phyloP scores from a whole-genome alignment of 345 rosid species.

The Erucastrum elatum region DNA sequence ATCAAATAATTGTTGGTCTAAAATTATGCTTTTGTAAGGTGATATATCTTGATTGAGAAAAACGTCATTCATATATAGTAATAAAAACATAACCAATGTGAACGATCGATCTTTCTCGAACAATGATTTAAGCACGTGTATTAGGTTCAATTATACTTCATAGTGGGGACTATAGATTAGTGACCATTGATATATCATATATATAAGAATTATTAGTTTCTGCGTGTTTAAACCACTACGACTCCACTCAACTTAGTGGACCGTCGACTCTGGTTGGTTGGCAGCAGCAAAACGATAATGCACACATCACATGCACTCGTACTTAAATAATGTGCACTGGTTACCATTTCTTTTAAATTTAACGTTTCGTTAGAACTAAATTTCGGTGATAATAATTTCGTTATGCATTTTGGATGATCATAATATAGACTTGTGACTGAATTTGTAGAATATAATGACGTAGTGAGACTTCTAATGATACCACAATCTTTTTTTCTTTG shows the following conservation, averaged over 20 bases:
- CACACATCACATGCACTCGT: slow-evolving; percentile 22
- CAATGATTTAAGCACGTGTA: slow-evolving; percentile 33
- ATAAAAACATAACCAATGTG: slow-evolving; percentile 14
- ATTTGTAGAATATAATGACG: not conserved
- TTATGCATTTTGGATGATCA: slow-evolving; percentile 18
- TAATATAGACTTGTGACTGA: not conserved
- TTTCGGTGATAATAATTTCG: not conserved
- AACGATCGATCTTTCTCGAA: slow-evolving; percentile 24
- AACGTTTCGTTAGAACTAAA: not conserved
- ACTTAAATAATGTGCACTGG: slow-evolving; percentile 10
- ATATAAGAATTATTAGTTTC: not conserved
- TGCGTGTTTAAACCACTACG: slow-evolving; percentile 23
- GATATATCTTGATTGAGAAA: not conserved
- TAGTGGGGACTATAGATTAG: slow-evolving; percentile 28
- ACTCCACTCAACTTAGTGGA: slow-evolving; percentile 32
- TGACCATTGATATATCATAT: slow-evolving; percentile 11
- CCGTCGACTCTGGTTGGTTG: slow-evolving; percentile 32
- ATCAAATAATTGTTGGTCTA: not conserved
- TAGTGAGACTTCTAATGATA: not conserved
- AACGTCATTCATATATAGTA: slow-evolving; percentile 24
- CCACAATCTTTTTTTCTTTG: not conserved
- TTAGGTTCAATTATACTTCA: slow-evolving; percentile 2
- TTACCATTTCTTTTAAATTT: slow-evolving; percentile 5
- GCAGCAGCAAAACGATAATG: slow-evolving; percentile 19
- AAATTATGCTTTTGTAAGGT: slow-evolving; percentile 2